phyloP scores from a whole-genome alignment of 257 asterid genomes.

The Fraxinus excelsior region DNA sequence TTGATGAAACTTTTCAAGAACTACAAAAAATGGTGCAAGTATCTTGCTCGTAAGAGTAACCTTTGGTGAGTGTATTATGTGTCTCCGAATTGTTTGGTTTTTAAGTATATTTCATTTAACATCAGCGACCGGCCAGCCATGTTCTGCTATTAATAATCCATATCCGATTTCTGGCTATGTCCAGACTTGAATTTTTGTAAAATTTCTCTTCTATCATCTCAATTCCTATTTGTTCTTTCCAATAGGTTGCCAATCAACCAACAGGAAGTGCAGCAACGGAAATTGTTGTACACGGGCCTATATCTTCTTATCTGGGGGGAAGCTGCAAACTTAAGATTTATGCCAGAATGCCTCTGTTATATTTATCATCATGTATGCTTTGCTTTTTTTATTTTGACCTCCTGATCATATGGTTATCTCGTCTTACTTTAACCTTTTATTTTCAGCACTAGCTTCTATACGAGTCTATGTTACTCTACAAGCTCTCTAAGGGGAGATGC shows the following conservation, averaged over 20 bases:
- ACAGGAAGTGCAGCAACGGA: conserved; percentile 97
- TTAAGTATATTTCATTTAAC: conserved; percentile 3
- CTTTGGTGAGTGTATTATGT: conserved; percentile 67
- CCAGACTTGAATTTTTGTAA: conserved; percentile 3
- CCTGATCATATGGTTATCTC: background rate
- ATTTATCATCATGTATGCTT: conserved; percentile 87
- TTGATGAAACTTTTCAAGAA: conserved; percentile 94
- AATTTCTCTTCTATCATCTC: conserved; percentile 3
- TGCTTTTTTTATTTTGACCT: conserved; percentile 8
- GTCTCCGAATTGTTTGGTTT: conserved; percentile 6
- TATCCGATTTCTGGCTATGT: conserved; percentile 10
- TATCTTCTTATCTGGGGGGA: conserved; percentile 99
- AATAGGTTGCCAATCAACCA: conserved; percentile 96
- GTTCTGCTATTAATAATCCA: background rate
- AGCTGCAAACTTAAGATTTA: conserved; percentile 94
- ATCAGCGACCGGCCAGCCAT: background rate
- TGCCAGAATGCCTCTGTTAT: conserved; percentile 99
- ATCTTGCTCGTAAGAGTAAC: conserved; percentile 93
- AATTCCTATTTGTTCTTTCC: conserved; percentile 28
- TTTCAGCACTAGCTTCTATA: conserved; percentile 1
- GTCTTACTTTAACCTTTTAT: background rate
- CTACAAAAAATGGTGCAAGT: conserved; percentile 98
- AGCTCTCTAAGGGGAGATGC: background rate
- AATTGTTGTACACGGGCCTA: conserved; percentile 87
- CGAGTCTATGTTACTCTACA: conserved; percentile 2